These are phyloP conservation scores for Chytridium lagenaria DNA, from an alignment of 371 early-diverging fungal genomes.

Conservation along the genomic window DNA sequence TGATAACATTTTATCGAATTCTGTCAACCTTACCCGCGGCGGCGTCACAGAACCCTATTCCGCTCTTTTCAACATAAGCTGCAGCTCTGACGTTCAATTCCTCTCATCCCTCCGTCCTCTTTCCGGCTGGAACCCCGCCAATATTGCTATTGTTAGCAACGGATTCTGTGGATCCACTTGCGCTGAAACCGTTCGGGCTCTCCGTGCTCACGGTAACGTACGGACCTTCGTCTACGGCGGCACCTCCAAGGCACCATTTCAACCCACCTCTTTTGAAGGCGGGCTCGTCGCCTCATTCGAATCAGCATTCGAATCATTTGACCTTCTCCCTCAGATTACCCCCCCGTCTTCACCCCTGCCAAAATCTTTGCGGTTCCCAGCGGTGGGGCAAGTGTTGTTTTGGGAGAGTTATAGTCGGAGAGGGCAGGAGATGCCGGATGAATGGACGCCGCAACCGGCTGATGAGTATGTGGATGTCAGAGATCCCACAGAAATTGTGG, in stretches of 20 bases:
- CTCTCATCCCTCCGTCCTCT: background rate
- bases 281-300: constrained; percentile 12
- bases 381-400: background rate
- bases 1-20: too few relatives aligned
- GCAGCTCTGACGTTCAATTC: background rate
- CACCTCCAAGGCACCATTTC: background rate
- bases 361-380: too few relatives aligned
- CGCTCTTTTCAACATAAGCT: constrained; percentile 7
- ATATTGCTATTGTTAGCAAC: constrained; percentile 38
- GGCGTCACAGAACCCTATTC: constrained; percentile 11
- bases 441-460: background rate
- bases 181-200: constrained; percentile 35
- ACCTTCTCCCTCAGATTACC: background rate
- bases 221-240: constrained; percentile 41
- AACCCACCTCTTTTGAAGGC: constrained; percentile 32
- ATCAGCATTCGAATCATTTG: background rate
- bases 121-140: constrained; percentile 12
- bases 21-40: background rate
- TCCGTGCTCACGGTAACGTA: constrained; percentile 37
- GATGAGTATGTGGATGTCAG: constrained; percentile 4
- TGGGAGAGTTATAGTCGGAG: constrained; percentile 7
- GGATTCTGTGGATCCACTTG: constrained; percentile 50
- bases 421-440: constrained; percentile 4
- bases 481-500: constrained; percentile 14
- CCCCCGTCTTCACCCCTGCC: background rate